Conservation (phyloP, 2,329 filamentous ascomycete species). For the Cadophora luteo-olivacea region DNA sequence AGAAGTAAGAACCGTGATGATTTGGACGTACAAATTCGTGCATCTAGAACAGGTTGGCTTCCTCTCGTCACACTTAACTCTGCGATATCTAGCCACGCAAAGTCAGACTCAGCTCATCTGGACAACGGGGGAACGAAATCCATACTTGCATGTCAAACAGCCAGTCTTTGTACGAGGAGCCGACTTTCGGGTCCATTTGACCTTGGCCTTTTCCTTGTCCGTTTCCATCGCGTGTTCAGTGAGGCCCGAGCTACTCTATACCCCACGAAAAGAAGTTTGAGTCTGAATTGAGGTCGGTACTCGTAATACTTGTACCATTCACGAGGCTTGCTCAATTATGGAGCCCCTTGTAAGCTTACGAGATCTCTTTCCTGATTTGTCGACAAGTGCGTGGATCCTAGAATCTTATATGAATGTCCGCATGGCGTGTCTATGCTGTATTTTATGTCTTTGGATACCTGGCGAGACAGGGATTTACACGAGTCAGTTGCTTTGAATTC, state of each 20-base stretch:
- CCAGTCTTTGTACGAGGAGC: background rate
- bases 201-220: background rate
- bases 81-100: background rate
- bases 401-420: background rate
- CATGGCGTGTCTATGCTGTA: too few relatives aligned
- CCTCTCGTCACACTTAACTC: constrained; percentile 17
- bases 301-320: constrained; percentile 10
- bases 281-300: background rate
- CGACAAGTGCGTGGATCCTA: background rate
- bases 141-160: constrained; percentile 21
- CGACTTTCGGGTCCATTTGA: constrained; percentile 4
- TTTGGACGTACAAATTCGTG: background rate
- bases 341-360: background rate
- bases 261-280: background rate
- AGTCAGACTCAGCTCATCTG: background rate
- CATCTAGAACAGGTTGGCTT: constrained; percentile 13
- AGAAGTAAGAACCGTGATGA: background rate
- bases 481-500: too few relatives aligned
- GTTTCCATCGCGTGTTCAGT: background rate
- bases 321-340: background rate
- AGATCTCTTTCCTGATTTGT: background rate
- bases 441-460: too few relatives aligned
- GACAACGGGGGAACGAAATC: background rate
- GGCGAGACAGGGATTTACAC: too few relatives aligned
- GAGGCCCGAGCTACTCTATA: background rate